Evolutionary conservation across 106 monocot species (phyloP), one percentile per base, ranked within the genome.

Genomic region (Hemerocallis citrina): DNA sequence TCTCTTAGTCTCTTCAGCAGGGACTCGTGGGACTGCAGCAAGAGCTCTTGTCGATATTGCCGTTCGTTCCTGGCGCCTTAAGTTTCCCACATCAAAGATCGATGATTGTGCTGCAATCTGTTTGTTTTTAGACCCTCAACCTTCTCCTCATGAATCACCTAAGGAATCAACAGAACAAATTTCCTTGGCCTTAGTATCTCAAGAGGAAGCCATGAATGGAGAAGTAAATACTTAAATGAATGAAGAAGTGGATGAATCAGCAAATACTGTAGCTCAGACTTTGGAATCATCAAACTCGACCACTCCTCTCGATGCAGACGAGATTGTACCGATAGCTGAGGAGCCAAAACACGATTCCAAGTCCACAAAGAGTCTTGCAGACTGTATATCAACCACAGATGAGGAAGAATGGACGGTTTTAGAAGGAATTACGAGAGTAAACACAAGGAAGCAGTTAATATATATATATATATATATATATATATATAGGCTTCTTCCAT

Each of bases 341-440:
- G 66, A 74, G 14, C 51, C 57, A 3, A 57, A 33, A 32, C 17
- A 40, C n/a, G 68, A 57, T 1, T 73, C 67, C 40, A 70, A 74
- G 6, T 77, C 85, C 0, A 55, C 69, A 15, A 62, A 67, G 68
- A 75, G 79, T 66, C 68, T 87, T 28, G 78, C 78, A 9, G 86
- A 87, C 31, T 87, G 81, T 66, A 65, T 87, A 51, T 72, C 73
- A 10, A 72, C 38, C 34, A 57, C 61, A 6, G 87, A 79, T 20
- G 82, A 87, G 14, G 86, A 87, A 39, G 79, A 88, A 65, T 88
- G 87, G 87, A 73, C 87, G 46, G 87, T 79, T 13, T 56, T 88
- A 7, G 87, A 88, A 60, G 87, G 87, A 27, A 73, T 88, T 21
- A 88, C 87, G 0, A 69, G 87, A 51, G 87, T 79, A 6, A 88